Percentiles rank a stretch among this genome's conserved stretches.
phyloP scores from a whole-genome alignment of 768 basidiomycete genomes.

The Neoboletus magnificus region DNA sequence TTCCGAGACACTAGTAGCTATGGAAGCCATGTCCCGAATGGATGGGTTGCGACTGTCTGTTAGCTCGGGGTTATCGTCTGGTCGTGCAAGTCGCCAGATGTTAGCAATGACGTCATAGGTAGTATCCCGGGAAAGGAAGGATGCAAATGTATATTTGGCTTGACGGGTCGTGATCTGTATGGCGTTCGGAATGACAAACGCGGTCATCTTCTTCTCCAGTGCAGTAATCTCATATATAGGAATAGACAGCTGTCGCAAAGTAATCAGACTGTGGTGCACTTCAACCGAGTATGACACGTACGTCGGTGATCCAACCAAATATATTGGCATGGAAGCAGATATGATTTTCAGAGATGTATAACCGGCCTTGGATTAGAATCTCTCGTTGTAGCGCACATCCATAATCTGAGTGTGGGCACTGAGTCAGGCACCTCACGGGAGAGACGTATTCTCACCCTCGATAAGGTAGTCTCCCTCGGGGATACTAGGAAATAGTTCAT shows the following conservation, averaged over 20 bases:
- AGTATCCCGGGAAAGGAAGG: constrained; percentile 93
- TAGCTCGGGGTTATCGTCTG: constrained; percentile 45
- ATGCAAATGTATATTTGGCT: constrained; percentile 90
- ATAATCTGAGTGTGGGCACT: constrained; percentile 61
- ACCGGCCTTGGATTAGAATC: constrained; percentile 91
- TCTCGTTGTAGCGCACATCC: constrained; percentile 96
- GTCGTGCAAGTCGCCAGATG: constrained; percentile 90
- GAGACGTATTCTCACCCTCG: constrained; percentile 62
- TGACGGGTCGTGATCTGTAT: constrained; percentile 84
- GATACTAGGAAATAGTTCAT: constrained; percentile 83
- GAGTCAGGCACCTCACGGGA: neutral
- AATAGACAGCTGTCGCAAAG: constrained; percentile 62
- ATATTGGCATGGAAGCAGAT: constrained; percentile 99
- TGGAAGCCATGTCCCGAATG: constrained; percentile 17
- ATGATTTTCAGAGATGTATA: constrained; percentile 98
- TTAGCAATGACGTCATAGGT: constrained; percentile 95
- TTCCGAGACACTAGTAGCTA: constrained; percentile 18
- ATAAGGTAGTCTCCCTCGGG: constrained; percentile 97
- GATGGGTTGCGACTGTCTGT: constrained; percentile 16
- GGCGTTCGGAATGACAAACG: constrained; percentile 95
- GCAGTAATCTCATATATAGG: constrained; percentile 83
- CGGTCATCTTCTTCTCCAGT: constrained; percentile 97
- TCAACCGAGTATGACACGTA: constrained; percentile 40
- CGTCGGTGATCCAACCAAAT: constrained; percentile 98
- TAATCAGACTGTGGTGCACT: constrained; percentile 6